Conservation (phyloP, 2,329 filamentous ascomycete genomes). For the Pseudocercospora crystallina region DNA sequence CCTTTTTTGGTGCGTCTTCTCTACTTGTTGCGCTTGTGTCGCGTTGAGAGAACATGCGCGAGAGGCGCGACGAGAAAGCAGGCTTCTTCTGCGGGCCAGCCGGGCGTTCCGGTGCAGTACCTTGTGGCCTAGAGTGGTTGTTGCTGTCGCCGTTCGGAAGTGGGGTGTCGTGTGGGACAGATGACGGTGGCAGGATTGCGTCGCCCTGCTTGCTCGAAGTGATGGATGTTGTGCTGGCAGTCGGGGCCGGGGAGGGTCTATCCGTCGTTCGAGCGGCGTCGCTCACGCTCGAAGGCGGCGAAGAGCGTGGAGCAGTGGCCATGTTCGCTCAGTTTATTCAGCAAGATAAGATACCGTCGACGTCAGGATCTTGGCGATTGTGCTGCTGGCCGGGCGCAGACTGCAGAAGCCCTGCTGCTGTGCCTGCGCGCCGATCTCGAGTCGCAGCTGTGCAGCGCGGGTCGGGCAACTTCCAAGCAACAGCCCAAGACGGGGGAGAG, state of each 20-base stretch:
- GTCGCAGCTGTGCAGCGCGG: no score
- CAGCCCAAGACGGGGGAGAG: no score
- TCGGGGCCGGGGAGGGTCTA: slow-evolving; percentile 35
- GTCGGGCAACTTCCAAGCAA: no score
- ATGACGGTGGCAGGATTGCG: slow-evolving; percentile 13
- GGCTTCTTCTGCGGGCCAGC: slow-evolving; percentile 37
- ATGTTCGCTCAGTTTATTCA: no score
- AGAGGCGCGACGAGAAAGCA: slow-evolving; percentile 40
- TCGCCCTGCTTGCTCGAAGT: slow-evolving; percentile 34
- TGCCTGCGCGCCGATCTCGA: no score
- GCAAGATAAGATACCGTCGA: no score
- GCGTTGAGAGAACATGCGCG: slow-evolving; percentile 44
- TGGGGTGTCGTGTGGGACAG: slow-evolving; percentile 4
- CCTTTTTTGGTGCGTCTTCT: slow-evolving; percentile 21
- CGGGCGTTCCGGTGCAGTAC: slow-evolving; percentile 15
- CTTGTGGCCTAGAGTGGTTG: slow-evolving; percentile 4
- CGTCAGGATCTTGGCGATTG: no score
- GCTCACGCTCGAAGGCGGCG: no score
- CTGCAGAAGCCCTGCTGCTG: no score
- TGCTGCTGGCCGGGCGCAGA: no score
- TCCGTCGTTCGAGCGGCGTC: no score
- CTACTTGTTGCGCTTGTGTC: slow-evolving; percentile 28
- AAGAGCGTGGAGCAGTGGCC: no score
- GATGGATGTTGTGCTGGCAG: slow-evolving; percentile 41
- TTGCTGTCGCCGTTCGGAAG: slow-evolving; percentile 19